phyloP scores from a whole-genome alignment of 768 basidiomycete species.

The Cubamyces sp. region DNA sequence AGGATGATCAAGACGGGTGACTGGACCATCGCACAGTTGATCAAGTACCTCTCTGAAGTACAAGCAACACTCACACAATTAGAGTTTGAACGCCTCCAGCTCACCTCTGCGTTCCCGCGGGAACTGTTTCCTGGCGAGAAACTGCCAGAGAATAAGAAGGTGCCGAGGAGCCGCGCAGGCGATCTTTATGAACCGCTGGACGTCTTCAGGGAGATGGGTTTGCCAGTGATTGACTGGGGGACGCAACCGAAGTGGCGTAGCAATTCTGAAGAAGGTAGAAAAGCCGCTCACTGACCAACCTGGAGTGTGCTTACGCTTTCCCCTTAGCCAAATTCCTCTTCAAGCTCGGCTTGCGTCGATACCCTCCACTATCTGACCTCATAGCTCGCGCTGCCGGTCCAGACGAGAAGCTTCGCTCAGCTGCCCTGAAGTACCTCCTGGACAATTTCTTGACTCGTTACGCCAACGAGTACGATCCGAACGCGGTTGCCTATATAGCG shows the following conservation, averaged over 20 bases:
- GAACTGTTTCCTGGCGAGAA: constrained; percentile 41
- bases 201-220: constrained; percentile 66
- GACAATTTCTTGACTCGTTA: constrained; percentile 71
- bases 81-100: constrained; percentile 58
- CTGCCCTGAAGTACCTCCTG: constrained; percentile 81
- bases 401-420: constrained; percentile 51
- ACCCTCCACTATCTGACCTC: constrained; percentile 67
- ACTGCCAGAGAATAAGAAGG: constrained; percentile 28
- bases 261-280: constrained; percentile 89
- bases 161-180: constrained; percentile 58
- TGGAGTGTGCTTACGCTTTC: background rate
- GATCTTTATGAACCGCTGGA: constrained; percentile 87
- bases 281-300: constrained; percentile 2
- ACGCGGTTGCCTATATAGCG: constrained; percentile 56
- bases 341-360: constrained; percentile 66
- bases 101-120: constrained; percentile 76
- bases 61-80: constrained; percentile 59
- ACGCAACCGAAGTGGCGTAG: constrained; percentile 74
- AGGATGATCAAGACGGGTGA: constrained; percentile 91
- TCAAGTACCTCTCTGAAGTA: constrained; percentile 87
- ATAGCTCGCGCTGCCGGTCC: constrained; percentile 69
- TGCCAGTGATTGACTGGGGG: constrained; percentile 92
- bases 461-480: constrained; percentile 53
- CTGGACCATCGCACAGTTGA: constrained; percentile 85
- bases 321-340: constrained; percentile 77